Conservation (phyloP, 768 basidiomycete genomes). For the Chalciporus chontae region DNA sequence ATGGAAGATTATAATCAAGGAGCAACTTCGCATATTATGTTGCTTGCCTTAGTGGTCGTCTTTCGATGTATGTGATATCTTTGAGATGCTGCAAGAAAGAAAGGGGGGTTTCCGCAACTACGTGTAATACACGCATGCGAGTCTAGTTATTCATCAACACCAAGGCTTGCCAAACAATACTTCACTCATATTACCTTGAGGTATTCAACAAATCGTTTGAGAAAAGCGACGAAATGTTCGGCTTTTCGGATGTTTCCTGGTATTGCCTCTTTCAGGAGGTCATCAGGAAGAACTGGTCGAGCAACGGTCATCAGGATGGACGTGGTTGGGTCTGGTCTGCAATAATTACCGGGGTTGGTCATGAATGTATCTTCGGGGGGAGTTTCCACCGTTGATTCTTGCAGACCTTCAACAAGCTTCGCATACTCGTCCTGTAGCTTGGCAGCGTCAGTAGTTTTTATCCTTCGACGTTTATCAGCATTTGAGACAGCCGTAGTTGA, state of each 20-base stretch:
- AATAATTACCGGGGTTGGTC: constrained; percentile 76
- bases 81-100: constrained; percentile 98
- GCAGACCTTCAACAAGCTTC: constrained; percentile 89
- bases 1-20: not conserved
- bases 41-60: constrained; percentile 80
- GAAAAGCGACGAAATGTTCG: constrained; percentile 97
- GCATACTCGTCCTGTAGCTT: constrained; percentile 97
- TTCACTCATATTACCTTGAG: constrained; percentile 69
- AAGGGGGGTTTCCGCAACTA: constrained; percentile 95
- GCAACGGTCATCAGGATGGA: not conserved
- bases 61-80: constrained; percentile 98
- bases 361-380: constrained; percentile 78
- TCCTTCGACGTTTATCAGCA: constrained; percentile 46
- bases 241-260: constrained; percentile 99
- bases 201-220: constrained; percentile 98
- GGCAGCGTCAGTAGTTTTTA: constrained; percentile 88
- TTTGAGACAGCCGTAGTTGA: not conserved
- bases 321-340: not conserved
- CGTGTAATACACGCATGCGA: constrained; percentile 97
- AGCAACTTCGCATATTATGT: not conserved
- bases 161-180: not conserved
- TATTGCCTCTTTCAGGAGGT: constrained; percentile 90
- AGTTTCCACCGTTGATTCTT: constrained; percentile 61
- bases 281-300: constrained; percentile 81
- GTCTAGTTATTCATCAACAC: constrained; percentile 53